Percentiles rank a stretch among this genome's conserved stretches.
Evolutionary conservation across 441 rosid genomes (phyloP).

Genomic region (Populus tomentosa): DNA sequence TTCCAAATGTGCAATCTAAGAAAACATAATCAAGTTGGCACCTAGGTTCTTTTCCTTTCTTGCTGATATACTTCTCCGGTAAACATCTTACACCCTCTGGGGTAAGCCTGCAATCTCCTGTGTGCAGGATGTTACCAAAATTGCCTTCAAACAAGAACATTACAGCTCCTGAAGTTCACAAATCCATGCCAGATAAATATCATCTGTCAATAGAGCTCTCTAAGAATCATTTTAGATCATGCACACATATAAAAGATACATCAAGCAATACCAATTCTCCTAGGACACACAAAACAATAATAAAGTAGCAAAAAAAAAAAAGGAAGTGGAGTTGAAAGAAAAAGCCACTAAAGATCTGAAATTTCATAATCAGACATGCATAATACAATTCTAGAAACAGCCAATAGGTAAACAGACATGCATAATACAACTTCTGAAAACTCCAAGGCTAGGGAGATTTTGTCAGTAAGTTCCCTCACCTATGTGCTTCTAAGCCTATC

Average conservation of each 20-base stretch:
- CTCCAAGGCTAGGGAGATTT: not conserved
- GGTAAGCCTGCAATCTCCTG: slow-evolving; percentile 92
- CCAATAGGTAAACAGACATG: too few species aligned
- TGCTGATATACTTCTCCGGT: slow-evolving; percentile 51
- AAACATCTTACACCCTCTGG: slow-evolving; percentile 50
- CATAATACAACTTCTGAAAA: not conserved
- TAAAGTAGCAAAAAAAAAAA: not conserved
- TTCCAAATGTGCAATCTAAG: slow-evolving; percentile 86
- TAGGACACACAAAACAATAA: not conserved
- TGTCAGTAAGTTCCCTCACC: not conserved
- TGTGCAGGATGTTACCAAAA: slow-evolving; percentile 80
- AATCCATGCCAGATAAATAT: slow-evolving; percentile 19
- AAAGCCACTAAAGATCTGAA: not conserved
- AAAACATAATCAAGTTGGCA: slow-evolving; percentile 65
- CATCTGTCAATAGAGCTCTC: slow-evolving; percentile 23
- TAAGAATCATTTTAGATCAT: slow-evolving; percentile 11
- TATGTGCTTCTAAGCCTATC: not conserved
- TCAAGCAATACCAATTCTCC: not conserved
- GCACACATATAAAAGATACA: not conserved
- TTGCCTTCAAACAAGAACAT: slow-evolving; percentile 88
- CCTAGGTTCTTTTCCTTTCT: slow-evolving; percentile 39
- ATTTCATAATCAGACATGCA: too few species aligned
- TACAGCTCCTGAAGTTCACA: slow-evolving; percentile 72
- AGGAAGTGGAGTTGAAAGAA: not conserved
- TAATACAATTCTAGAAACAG: too few species aligned